Evolutionary conservation across 1,284 basidiomycete genomes (phyloP).

Genomic region (Phenoliferia sp.): DNA sequence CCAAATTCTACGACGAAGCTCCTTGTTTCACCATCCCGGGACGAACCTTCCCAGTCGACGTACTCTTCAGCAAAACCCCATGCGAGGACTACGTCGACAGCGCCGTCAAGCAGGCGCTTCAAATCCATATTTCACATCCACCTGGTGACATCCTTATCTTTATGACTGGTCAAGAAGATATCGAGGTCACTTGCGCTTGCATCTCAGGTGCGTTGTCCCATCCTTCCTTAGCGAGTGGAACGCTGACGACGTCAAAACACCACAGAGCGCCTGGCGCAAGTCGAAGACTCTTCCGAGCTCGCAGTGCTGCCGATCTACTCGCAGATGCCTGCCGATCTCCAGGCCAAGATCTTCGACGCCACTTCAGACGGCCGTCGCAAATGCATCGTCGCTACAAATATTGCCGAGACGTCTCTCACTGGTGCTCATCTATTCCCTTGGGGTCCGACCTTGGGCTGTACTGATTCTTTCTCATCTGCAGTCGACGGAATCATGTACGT

Average conservation of each 20-base stretch:
- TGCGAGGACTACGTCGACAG: conserved; percentile 99
- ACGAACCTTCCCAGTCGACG: conserved; percentile 96
- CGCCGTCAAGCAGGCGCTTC: conserved; percentile 93
- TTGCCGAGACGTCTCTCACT: conserved; percentile 95
- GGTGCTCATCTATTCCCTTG: conserved; percentile 49
- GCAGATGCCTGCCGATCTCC: conserved; percentile 97
- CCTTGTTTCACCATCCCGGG: conserved; percentile 90
- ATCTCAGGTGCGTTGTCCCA: conserved; percentile 58
- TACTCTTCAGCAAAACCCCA: conserved; percentile 90
- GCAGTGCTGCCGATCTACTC: conserved; percentile 96
- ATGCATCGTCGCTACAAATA: conserved; percentile 97
- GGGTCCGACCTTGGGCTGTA: too few species aligned
- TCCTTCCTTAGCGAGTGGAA: not conserved
- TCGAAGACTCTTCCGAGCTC: conserved; percentile 81
- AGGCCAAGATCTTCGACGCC: conserved; percentile 95
- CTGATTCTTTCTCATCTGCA: too few species aligned
- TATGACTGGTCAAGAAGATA: conserved; percentile 99
- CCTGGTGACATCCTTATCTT: conserved; percentile 95
- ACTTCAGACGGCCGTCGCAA: conserved; percentile 92
- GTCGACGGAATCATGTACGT: conserved; percentile 98
- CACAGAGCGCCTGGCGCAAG: conserved; percentile 80
- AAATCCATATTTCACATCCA: conserved; percentile 92
- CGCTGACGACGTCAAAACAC: not conserved
- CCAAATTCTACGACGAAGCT: conserved; percentile 89
- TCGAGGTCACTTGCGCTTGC: conserved; percentile 77